Base-by-base conservation (phyloP, 2,329 filamentous ascomycete species). In the Colletotrichum sp. region DNA sequence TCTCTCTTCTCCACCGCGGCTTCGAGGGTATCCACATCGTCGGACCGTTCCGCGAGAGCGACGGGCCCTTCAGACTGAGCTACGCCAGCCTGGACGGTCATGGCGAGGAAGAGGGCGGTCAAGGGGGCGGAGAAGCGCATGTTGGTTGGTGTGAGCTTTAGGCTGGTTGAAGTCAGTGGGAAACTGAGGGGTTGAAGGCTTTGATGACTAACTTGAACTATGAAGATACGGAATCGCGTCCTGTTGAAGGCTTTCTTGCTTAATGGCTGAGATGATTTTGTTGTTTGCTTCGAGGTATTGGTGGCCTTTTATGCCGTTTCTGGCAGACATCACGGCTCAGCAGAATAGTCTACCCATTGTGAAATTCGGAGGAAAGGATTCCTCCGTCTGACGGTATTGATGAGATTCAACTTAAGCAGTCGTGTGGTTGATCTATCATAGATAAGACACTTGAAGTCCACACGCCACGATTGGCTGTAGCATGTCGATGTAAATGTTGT, bases 71-170 rank as follows among this genome's bases (percentile, higher is more conserved):
- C 64, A 12, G 59, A 43, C 43, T 72, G 71, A 30, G 36, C 28
- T 28, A 72, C 71, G n/a, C 71, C 59, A 26, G 48, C 64, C 30
- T 39, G 67, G 13, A 48, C 67, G 18, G 65, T 48, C 26, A 30
- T 12, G 34, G 71, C 36, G 66, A 79, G 52, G 60, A 76, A 52
- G 39, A 61, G 7, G 12, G 71, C n/a, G 21, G 36, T n/a, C 18
- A 77, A 5, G 48, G 59, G 24, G 28, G 34, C 32, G 43, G 64
- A 61, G 59, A 77, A 69, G 26, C 69, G 75, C 78, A 79, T 79
- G 28, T 63, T 78, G 28, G 28, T 24, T 61, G 36, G 4, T 12
- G 21, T n/a, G 15, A 21, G 60, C 6, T 7, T 5, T 10, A 7
- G 30, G 28, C 21, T n/a, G 2, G 7, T 26, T 30, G 60, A 39